These are phyloP conservation scores for Hypoxylon lenormandii DNA, from an alignment of 495 filamentous ascomycete species.

Conservation along the genomic window DNA sequence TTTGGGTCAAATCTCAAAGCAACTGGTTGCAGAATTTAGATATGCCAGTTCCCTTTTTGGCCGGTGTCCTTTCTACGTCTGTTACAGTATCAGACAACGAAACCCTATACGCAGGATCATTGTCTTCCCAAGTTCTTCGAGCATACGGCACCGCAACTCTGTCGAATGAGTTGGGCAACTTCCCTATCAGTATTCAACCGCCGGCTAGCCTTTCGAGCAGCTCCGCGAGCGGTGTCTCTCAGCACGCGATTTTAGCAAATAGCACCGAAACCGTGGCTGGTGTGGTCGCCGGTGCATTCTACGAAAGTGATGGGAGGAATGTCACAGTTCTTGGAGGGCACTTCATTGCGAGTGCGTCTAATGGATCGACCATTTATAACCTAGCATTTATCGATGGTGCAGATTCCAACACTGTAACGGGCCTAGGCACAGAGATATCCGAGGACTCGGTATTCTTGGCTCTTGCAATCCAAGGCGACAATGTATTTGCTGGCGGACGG, in stretches of 20 bases:
- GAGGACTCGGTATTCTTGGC: slow-evolving; percentile 79
- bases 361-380: slow-evolving; percentile 80
- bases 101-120: slow-evolving; percentile 79
- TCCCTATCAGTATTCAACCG: slow-evolving; percentile 72
- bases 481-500: slow-evolving; percentile 83
- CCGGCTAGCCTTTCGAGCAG: slow-evolving; percentile 48
- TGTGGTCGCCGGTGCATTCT: slow-evolving; percentile 80
- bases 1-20: slow-evolving; percentile 90
- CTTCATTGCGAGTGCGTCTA: slow-evolving; percentile 76
- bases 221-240: slow-evolving; percentile 56
- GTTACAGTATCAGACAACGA: slow-evolving; percentile 69
- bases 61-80: slow-evolving; percentile 76
- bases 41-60: slow-evolving; percentile 70
- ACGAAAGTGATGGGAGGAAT: slow-evolving; percentile 74
- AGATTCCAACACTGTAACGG: slow-evolving; percentile 72
- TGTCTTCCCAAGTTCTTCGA: slow-evolving; percentile 75
- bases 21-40: slow-evolving; percentile 91
- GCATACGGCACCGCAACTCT: slow-evolving; percentile 77
- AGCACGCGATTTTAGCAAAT: slow-evolving; percentile 66
- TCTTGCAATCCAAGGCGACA: slow-evolving; percentile 73
- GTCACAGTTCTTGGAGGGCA: slow-evolving; percentile 89
- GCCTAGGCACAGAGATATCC: slow-evolving; percentile 74
- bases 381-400: slow-evolving; percentile 75
- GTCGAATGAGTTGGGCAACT: slow-evolving; percentile 62
- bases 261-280: slow-evolving; percentile 65